Conservation (phyloP, 495 filamentous ascomycete species). For the Opeltia flavorubescens region DNA sequence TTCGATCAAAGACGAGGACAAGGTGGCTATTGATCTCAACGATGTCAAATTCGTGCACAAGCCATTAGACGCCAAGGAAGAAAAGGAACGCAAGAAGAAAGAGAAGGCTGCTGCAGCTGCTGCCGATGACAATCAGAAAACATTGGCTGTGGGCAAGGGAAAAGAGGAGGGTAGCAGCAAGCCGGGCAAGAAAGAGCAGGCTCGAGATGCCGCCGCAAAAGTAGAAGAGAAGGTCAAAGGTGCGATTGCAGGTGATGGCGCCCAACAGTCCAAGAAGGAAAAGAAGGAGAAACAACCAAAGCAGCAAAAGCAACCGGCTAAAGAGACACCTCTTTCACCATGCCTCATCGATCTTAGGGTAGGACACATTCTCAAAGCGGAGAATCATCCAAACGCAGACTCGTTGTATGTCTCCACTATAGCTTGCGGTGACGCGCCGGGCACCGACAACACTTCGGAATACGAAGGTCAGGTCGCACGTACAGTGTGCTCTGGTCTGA, state of each 20-base stretch:
- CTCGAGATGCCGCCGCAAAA: slow-evolving; percentile 18
- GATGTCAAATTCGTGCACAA: slow-evolving; percentile 73
- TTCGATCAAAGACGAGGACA: slow-evolving; percentile 56
- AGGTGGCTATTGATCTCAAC: slow-evolving; percentile 62
- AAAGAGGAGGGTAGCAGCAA: slow-evolving; percentile 32
- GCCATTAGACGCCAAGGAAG: slow-evolving; percentile 68
- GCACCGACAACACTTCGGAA: slow-evolving; percentile 75
- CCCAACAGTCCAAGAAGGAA: slow-evolving; percentile 30
- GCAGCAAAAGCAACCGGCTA: slow-evolving; percentile 46
- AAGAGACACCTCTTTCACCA: slow-evolving; percentile 59
- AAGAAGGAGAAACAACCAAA: slow-evolving; percentile 85
- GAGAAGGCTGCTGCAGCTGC: slow-evolving; percentile 56
- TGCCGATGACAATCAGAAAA: slow-evolving; percentile 24
- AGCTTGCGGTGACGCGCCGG: slow-evolving; percentile 77
- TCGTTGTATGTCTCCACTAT: slow-evolving; percentile 94
- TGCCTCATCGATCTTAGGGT: slow-evolving; percentile 85
- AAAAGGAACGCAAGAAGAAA: slow-evolving; percentile 81
- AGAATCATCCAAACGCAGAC: slow-evolving; percentile 93
- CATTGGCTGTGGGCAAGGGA: slow-evolving; percentile 28
- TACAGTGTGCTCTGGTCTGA: slow-evolving; percentile 92
- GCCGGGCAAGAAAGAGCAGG: slow-evolving; percentile 15
- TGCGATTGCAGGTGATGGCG: slow-evolving; percentile 25
- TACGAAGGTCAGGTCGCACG: slow-evolving; percentile 78
- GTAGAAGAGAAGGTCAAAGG: slow-evolving; percentile 24
- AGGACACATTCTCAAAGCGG: slow-evolving; percentile 88